Evolutionary conservation across 129 eudicot genomes (phyloP), one percentile per base, ranked within the genome.

Genomic region (Helichrysum umbraculigerum): DNA sequence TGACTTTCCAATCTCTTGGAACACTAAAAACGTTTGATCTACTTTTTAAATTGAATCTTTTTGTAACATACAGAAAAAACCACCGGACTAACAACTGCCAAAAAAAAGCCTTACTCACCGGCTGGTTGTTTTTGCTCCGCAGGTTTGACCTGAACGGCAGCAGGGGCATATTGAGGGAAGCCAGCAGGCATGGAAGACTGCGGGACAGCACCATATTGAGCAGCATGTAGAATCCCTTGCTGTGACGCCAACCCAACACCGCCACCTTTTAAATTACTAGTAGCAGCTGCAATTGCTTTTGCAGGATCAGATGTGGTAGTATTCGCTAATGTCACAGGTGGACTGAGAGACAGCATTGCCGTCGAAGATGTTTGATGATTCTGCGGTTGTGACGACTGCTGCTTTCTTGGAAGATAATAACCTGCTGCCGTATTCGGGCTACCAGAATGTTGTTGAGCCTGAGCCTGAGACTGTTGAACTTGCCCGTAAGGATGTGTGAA

Each of bases 81-180:
- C 39, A 28, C 21, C 8, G 8, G 21, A 17, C 22, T 19, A 63
- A 63, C 54, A 20, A 51, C 17, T 14, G n/a, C n/a, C 62, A 20
- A 68, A 10, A n/a, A 11, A 30, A 37, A 10, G 17, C 20, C 78
- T 60, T 74, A 89, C 96, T 89, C 79, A 94, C 97, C 99, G 32
- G 97, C 93, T 21, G 97, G 92, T 78, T 94, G 99, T 77, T 94
- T 94, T 77, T 94, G 98, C 83, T 94, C 99, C 0, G 90, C 83
- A 2, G 94, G 86, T 68, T 95, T 95, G 84, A 80, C 93, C 81
- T 81, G 98, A 62, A 88, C 97, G 3, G 87, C 77, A 25, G 91
- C 81, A 17, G 96, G 87, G 17, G 87, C 85, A 76, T 87, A 87
- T 3, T 58, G 79, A 2, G 94, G 79, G 70, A 84, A 94, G 21